Evolutionary conservation across 2,329 filamentous ascomycete species (phyloP).

Genomic region (Alternaria triticimaculans): DNA sequence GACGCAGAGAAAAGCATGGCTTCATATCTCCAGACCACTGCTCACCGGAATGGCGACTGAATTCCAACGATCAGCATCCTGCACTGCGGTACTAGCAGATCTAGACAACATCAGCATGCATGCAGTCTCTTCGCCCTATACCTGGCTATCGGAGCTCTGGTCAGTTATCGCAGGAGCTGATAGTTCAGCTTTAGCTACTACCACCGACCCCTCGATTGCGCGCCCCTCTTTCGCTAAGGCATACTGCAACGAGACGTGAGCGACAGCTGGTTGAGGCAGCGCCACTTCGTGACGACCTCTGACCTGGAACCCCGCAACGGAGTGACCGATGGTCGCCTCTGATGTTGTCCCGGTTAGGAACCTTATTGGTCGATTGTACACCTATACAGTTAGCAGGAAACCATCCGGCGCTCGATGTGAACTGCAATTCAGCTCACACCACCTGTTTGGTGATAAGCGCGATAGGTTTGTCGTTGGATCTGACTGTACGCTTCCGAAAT

Average conservation of each 20-base stretch:
- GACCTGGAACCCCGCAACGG: slow-evolving; percentile 7
- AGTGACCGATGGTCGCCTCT: slow-evolving; percentile 14
- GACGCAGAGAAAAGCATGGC: slow-evolving; percentile 11
- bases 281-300: slow-evolving; percentile 16
- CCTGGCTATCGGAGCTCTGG: background rate
- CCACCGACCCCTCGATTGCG: background rate
- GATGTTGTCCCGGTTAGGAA: background rate
- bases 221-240: slow-evolving; percentile 3
- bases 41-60: background rate
- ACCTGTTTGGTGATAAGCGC: background rate
- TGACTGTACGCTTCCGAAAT: slow-evolving; percentile 4
- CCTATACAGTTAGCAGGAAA: background rate
- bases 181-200: background rate
- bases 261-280: slow-evolving; percentile 12
- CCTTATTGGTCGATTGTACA: slow-evolving; percentile 7
- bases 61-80: background rate
- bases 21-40: background rate
- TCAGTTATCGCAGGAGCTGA: background rate
- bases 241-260: slow-evolving; percentile 1
- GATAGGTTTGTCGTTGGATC: slow-evolving; percentile 1
- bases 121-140: background rate
- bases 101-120: background rate
- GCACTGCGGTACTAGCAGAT: background rate
- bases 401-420: slow-evolving; percentile 10
- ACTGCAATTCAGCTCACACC: background rate